Conservation (phyloP, 2,329 filamentous ascomycete genomes). For the Venturia oleaginea region DNA sequence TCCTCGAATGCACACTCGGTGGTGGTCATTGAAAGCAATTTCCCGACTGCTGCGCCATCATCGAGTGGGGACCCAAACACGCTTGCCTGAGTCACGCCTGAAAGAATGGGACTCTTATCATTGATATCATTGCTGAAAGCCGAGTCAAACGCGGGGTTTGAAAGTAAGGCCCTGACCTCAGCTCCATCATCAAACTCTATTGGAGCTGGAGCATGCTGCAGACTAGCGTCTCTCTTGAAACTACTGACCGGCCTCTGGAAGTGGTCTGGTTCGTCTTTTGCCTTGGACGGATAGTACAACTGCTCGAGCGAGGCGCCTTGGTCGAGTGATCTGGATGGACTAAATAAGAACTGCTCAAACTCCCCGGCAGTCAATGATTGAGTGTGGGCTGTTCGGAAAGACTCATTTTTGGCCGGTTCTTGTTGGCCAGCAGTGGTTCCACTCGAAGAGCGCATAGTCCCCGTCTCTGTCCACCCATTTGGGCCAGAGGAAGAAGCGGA, state of each 20-base stretch:
- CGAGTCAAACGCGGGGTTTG: slow-evolving; percentile 9
- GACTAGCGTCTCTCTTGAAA: neutral
- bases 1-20: neutral
- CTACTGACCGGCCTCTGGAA: neutral
- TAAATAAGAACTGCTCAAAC: slow-evolving; percentile 4
- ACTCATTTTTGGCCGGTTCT: neutral
- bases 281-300: neutral
- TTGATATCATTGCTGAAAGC: neutral
- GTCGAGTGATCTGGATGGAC: neutral
- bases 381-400: neutral
- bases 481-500: neutral
- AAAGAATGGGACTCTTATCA: neutral
- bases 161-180: slow-evolving; percentile 13
- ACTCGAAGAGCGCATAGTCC: neutral
- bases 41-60: neutral
- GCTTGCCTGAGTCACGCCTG: neutral
- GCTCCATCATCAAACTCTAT: slow-evolving; percentile 13
- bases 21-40: neutral
- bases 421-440: neutral
- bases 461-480: neutral
- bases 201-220: neutral
- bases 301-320: neutral
- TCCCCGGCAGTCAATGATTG: neutral
- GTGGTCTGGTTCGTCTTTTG: neutral
- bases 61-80: neutral